Conservation (phyloP, 148 eudicot genomes). For the Vaccinium myrtillus region DNA sequence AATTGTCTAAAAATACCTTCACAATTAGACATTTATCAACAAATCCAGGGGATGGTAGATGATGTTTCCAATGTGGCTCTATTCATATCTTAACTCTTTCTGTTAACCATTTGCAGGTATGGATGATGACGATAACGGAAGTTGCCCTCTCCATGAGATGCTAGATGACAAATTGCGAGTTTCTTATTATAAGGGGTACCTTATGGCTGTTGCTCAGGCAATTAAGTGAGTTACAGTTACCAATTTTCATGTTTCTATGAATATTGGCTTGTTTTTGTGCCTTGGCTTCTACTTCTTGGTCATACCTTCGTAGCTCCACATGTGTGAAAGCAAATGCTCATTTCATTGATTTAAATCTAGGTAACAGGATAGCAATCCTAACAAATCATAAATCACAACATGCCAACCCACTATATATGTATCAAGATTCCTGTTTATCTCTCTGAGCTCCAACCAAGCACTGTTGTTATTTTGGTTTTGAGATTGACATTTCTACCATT, state of each 20-base stretch:
- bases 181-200: conserved; percentile 65
- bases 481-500: neutral
- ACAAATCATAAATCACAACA: neutral
- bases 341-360: neutral
- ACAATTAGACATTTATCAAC: neutral
- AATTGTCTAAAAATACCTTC: neutral
- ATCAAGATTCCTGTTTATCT: neutral
- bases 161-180: conserved; percentile 79
- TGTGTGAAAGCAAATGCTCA: neutral
- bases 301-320: neutral
- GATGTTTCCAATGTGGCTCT: neutral
- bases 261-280: neutral
- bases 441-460: neutral
- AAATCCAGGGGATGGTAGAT: neutral
- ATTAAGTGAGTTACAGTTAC: conserved; percentile 40
- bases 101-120: conserved; percentile 45
- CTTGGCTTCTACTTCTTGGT: neutral
- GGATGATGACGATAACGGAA: conserved; percentile 65
- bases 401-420: neutral
- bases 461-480: neutral
- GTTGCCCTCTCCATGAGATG: conserved; percentile 55
- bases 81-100: neutral
- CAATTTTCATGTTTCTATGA: neutral
- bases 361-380: neutral
- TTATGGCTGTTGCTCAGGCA: conserved; percentile 63